phyloP scores from a whole-genome alignment of 768 basidiomycete genomes.

The Ramaria rubella region DNA sequence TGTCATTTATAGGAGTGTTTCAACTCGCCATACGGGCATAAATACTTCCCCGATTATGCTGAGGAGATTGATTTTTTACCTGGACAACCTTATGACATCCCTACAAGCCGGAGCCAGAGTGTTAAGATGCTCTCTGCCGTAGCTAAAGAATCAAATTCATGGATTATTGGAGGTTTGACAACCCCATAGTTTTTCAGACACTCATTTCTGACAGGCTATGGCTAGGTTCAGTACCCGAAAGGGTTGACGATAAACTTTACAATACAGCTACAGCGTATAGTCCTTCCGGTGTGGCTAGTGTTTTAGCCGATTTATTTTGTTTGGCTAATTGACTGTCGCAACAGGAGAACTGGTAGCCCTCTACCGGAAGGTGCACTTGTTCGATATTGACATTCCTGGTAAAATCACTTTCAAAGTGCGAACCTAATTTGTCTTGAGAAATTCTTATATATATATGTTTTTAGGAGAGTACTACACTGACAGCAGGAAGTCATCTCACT shows the following conservation, averaged over 20 bases:
- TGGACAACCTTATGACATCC: conserved; percentile 52
- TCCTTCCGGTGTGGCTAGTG: conserved; percentile 57
- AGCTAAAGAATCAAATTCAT: conserved; percentile 71
- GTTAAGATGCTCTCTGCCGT: conserved; percentile 74
- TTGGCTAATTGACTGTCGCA: conserved; percentile 10
- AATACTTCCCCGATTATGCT: conserved; percentile 76
- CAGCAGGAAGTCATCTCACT: conserved; percentile 65
- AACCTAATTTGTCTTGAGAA: conserved; percentile 2
- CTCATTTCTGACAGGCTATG: conserved; percentile 1
- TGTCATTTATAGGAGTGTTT: conserved; percentile 64
- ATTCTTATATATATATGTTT: conserved; percentile 2
- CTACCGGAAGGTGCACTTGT: conserved; percentile 93
- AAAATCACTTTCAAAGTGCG: conserved; percentile 81
- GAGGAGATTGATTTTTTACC: conserved; percentile 64
- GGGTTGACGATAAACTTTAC: conserved; percentile 65
- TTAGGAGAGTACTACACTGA: conserved; percentile 85
- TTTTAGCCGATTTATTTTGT: not conserved
- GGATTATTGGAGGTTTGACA: conserved; percentile 83
- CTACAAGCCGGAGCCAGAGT: conserved; percentile 58
- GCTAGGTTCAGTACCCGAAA: conserved; percentile 91
- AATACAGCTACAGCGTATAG: conserved; percentile 93
- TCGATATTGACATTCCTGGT: conserved; percentile 95
- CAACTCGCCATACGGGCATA: conserved; percentile 78
- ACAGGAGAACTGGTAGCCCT: conserved; percentile 77
- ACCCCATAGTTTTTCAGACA: not conserved